Base-by-base conservation (phyloP, 2,329 filamentous ascomycete species). In the Blumeria hordei region DNA sequence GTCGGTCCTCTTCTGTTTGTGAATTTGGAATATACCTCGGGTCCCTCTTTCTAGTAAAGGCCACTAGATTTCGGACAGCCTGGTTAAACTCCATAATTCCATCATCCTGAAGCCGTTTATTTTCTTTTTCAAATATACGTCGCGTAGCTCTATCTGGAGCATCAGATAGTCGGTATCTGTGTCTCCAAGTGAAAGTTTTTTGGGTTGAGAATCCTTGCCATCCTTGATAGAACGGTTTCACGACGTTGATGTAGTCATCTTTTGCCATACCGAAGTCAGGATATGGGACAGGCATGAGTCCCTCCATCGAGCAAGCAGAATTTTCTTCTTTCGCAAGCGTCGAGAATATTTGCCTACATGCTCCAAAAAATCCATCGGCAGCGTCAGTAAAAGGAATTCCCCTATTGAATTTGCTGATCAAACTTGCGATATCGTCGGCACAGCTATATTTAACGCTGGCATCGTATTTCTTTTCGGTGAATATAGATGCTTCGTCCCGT, bases 101-200 rank as follows among this genome's bases (percentile, higher is more conserved):
- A 54, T 90, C 84, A 18, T 95, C 88, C 54, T 92, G 77, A 28
- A 83, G 69, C 59, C 83, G 84, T 61, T 81, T 85, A 67, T 98
- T 98, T 66, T 95, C 90, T 67, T 94, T 95, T 65, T 96, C 92
- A 81, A 96, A 94, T 41, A 86, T 64, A 35, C 92, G 78, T 54
- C 90, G 80, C 14, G 86, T 74, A 39, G 83, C 78, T 53, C 92
- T 80, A 68, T 98, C 90, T 1, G 88, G 87, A 1, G 88, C 90
- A 62, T 95, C 88, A 0, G 83, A 82, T 18, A 88, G 74, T 53
- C 83, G 76, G 68, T 93, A 92, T 58, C 78, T 75, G 65, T 98
- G 88, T 65, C 82, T 85, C 90, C 92, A 98, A 1, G 83, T 74
- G 65, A 94, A 98, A 0, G 77, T 79, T 66, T 96, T 96, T 45